Base-by-base conservation (phyloP, 2,329 filamentous ascomycete species). In the Colletotrichum musicola region DNA sequence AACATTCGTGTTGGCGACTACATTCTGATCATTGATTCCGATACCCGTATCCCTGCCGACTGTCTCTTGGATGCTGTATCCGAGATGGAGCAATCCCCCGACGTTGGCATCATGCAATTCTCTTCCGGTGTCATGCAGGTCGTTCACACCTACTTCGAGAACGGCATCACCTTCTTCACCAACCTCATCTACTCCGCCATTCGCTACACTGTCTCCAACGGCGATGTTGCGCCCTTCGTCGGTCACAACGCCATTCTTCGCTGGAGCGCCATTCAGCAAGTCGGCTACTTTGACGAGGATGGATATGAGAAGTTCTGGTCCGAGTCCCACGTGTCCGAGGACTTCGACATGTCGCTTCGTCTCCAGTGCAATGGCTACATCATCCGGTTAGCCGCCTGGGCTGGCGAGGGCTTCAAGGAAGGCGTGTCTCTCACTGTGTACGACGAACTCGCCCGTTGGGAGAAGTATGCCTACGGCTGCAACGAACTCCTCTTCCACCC, bases 1-100 rank as follows among this genome's bases (percentile, higher is more conserved):
- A 94, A 96, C 78, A 91, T 97, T 73, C 92, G 93, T 59, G 84
- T 97, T 22, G 94, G 94, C 64, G 93, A 97, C 80, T 95, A 94
- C 78, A 93, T 95, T 68, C 82, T 93, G 38, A 82, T 95, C 68
- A 92, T 94, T 75, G 92, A 94, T 81, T 94, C 92, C 1, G 92
- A 94, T 78, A 94, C 92, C 35, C 91, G 92, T 79, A 92, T 94
- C 2, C 93, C 93, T 1, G 81, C 85, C 46, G 93, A 95, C 78
- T 95, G 93, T 75, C 84, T 95, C 69, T 84, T 95, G 6, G 92
- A 95, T 74, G 92, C 92, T 49, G 92, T 93, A 54, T 93, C 90
- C 57, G 93, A 95, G 75, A 93, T 95, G 92, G 91, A 94, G 75
- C 89, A 91, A 75, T 92, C 89, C 2, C 92, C 91, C 3, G 89